phyloP scores from a whole-genome alignment of 2,329 filamentous ascomycete genomes.

The Hirsutella minnesotensis region DNA sequence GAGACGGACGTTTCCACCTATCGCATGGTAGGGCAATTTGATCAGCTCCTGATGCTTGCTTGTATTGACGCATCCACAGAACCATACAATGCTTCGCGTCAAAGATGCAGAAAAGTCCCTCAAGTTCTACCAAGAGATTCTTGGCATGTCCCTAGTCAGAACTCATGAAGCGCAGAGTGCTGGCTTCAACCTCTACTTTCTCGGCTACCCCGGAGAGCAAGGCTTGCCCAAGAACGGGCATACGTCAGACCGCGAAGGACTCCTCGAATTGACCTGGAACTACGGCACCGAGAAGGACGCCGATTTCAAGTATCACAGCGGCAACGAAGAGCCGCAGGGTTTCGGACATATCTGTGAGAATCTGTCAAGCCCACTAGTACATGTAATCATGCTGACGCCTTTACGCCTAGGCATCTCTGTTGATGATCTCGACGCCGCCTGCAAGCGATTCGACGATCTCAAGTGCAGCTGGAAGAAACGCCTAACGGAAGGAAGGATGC shows the following conservation, averaged over 20 bases:
- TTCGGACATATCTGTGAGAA: constrained; percentile 81
- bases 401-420: constrained; percentile 55
- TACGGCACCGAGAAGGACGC: constrained; percentile 77
- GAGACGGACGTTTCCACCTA: constrained; percentile 67
- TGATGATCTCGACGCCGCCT: constrained; percentile 81
- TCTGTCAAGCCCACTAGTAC: neutral
- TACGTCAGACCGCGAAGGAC: constrained; percentile 61
- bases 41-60: neutral
- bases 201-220: constrained; percentile 60
- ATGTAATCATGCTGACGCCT: neutral
- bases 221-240: constrained; percentile 39
- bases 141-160: constrained; percentile 78
- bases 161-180: constrained; percentile 57
- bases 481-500: constrained; percentile 84
- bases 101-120: constrained; percentile 67
- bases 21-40: constrained; percentile 42
- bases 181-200: constrained; percentile 85
- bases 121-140: constrained; percentile 70
- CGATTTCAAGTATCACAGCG: constrained; percentile 78
- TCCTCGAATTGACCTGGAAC: constrained; percentile 85
- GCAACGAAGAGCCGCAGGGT: constrained; percentile 82
- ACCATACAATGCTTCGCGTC: constrained; percentile 91
- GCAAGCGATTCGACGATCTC: constrained; percentile 70
- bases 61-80: constrained; percentile 31
- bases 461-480: constrained; percentile 90